phyloP scores from a whole-genome alignment of 768 basidiomycete genomes.

The Tulasnella calospora region DNA sequence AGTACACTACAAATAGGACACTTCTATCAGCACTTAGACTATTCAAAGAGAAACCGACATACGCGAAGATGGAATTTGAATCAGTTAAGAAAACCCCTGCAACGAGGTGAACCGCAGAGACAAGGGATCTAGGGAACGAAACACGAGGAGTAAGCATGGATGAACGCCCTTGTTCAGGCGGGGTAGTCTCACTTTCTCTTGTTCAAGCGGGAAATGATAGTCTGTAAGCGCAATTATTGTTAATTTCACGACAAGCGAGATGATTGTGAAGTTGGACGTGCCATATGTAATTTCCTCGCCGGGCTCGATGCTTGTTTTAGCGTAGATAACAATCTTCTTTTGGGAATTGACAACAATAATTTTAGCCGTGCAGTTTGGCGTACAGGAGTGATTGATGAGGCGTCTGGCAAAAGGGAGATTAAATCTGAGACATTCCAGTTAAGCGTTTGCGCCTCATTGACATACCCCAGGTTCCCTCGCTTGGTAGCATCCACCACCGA shows the following conservation, averaged over 20 bases:
- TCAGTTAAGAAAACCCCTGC: slow-evolving; percentile 95
- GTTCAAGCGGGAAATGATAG: slow-evolving; percentile 99
- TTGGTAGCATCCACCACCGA: slow-evolving; percentile 98
- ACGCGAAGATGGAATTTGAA: background rate
- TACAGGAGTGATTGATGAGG: slow-evolving; percentile 97
- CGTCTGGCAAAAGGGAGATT: slow-evolving; percentile 51
- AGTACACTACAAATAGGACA: too few species aligned
- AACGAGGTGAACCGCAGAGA: slow-evolving; percentile 82
- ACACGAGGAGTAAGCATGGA: background rate
- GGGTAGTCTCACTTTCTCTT: slow-evolving; percentile 57
- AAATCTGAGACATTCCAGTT: too few species aligned
- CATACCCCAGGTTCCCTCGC: slow-evolving; percentile 96
- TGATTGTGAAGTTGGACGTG: slow-evolving; percentile 38
- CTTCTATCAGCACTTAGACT: too few species aligned
- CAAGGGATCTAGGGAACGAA: slow-evolving; percentile 58
- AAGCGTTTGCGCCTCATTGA: too few species aligned
- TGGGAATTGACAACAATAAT: slow-evolving; percentile 60
- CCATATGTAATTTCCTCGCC: slow-evolving; percentile 98
- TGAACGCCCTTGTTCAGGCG: background rate
- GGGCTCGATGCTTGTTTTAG: slow-evolving; percentile 90
- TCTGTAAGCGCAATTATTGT: slow-evolving; percentile 46
- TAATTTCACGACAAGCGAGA: background rate
- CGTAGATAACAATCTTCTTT: slow-evolving; percentile 99
- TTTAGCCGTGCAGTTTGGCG: slow-evolving; percentile 58
- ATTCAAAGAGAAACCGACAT: too few species aligned